Evolutionary conservation across 2,329 filamentous ascomycete species (phyloP), one percentile per base, ranked within the genome.

Genomic region (Cercospora janseana): DNA sequence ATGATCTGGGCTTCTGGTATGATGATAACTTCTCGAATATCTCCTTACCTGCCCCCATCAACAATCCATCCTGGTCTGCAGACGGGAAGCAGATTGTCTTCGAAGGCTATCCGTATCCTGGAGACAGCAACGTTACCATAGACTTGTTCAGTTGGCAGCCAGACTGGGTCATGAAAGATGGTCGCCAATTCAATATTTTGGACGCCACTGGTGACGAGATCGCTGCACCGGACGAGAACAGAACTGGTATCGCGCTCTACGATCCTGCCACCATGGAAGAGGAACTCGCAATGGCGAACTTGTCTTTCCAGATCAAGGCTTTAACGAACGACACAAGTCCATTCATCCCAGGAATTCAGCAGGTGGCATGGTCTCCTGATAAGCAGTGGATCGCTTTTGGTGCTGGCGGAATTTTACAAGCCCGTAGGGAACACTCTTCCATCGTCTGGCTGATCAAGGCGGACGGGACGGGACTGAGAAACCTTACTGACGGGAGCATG

Each of bases 61-160:
- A 28, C 20, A 45, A 31, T 23, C 42, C 49, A 9, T 46, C 49
- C 5, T 51, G 49, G 49, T 51, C 48, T 24, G 31, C 48, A 2
- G 42, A 51, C 20, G 48, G 48, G 2, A 46, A 37, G 1, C 38
- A 49, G 16, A 10, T 49, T 13, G 28, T 49, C 1, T 49, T 34
- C 26, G 46, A 49, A 44, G 38, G n/a, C n/a, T n/a, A n/a, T 18
- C 20, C 13, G 15, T 9, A 16, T 15, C 31, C 3, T 9, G 13
- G 31, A 34, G 1, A 13, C 31, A 15, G 4, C 4, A 3, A 34
- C 6, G 6, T 5, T 34, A 13, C 12, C 31, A 2, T 8, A 5
- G 18, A 16, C 31, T 2, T 4, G 15, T 42, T 24, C 23, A 12
- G 10, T 27, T 27, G 10, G 38, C 7, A 41, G 6, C 2, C 6